These are phyloP conservation scores for Eucalyptus decipiens DNA, from an alignment of 345 rosid species.

Conservation along the genomic window DNA sequence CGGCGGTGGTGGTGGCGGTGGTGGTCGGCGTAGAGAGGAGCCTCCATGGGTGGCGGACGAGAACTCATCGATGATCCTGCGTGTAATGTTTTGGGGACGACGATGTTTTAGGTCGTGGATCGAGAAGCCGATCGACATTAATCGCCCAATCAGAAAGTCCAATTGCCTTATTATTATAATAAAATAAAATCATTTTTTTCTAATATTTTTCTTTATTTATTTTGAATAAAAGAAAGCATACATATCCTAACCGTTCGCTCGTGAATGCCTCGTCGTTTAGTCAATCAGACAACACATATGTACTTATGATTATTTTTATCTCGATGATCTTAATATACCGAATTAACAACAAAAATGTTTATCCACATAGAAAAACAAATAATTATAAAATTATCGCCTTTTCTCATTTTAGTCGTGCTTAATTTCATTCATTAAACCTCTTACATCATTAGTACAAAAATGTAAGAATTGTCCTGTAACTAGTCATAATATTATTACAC, in stretches of 20 bases:
- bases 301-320: neutral
- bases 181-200: neutral
- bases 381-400: neutral
- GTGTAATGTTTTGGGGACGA: neutral
- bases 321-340: neutral
- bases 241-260: neutral
- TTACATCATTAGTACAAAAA: neutral
- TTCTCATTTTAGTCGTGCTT: neutral
- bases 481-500: neutral
- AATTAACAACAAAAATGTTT: neutral
- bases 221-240: neutral
- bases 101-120: neutral
- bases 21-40: neutral
- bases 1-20: conserved; percentile 24
- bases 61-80: neutral
- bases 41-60: neutral
- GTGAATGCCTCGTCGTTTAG: too few relatives aligned
- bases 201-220: neutral
- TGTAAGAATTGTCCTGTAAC: neutral
- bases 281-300: too few relatives aligned
- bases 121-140: neutral
- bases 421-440: neutral
- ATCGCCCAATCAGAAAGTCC: neutral
- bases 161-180: neutral
- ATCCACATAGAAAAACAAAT: neutral